Base-by-base conservation (phyloP, 208 protist genomes). In the Crithidia acanthocephali region DNA sequence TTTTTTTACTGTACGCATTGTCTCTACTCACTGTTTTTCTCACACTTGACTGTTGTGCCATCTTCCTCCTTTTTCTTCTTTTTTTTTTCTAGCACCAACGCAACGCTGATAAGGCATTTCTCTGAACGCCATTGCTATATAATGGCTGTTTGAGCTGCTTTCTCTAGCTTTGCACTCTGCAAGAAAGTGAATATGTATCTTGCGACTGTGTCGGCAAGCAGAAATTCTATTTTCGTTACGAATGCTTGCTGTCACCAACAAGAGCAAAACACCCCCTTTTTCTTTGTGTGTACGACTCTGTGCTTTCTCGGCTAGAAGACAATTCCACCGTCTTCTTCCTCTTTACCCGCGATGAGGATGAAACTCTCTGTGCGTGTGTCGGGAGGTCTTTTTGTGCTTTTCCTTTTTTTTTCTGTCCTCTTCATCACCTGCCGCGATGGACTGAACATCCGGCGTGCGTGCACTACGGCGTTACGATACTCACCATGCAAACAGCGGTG, bases 61-160 rank as follows among this genome's bases (percentile, higher is more conserved):
- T 40, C n/a, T 22, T 33, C 52, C 40, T 64, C 5, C 20, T 66
- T 52, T 28, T 72, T 33, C 25, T 30, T 27, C 30, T 66, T 40
- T 80, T 64, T 45, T 72, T 58, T 63, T 50, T 53, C 64, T 62
- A 40, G 35, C 35, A 40, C 35, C 35, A 11, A 40, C n/a, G n/a
- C n/a, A n/a, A n/a, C n/a, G n/a, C 37, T 20, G 28, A 35, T 42
- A 32, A 5, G 13, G 52, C 5, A 11, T 40, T 9, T 48, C 4
- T n/a, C 16, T n/a, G 9, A 20, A 15, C 44, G 4, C 18, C 44
- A 48, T 13, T 48, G 18, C 44, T n/a, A 48, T 42, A 15, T 13
- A 42, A 15, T 42, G 37, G 13, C 13, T 42, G 37, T 13, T 42
- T 15, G 37, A 42, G 13, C 13, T 42, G 6, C 9, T 50, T 50